Conservation (phyloP, 139 green algal genomes). For the Nannochloris sp. region DNA sequence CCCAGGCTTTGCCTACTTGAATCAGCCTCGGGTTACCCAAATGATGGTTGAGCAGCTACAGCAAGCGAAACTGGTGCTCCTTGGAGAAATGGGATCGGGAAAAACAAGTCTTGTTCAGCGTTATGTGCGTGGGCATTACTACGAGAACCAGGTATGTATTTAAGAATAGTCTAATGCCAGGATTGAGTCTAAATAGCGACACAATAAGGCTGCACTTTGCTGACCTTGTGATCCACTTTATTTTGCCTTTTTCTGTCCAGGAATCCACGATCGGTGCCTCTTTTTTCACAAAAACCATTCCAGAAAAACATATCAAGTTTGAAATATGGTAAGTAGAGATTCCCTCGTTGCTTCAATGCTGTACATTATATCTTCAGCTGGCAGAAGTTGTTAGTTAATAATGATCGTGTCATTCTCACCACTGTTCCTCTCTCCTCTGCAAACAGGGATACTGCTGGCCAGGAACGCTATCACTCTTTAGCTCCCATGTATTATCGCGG, state of each 20-base stretch:
- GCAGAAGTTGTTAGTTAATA: neutral
- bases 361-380: neutral
- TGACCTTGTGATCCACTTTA: neutral
- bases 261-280: conserved; percentile 96
- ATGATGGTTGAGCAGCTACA: conserved; percentile 22
- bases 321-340: conserved; percentile 85
- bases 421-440: conserved; percentile 2
- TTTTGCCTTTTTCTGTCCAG: conserved; percentile 36
- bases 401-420: neutral
- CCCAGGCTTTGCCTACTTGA: neutral
- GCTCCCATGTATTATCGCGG: conserved; percentile 99
- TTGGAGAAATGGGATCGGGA: conserved; percentile 94
- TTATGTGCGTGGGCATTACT: conserved; percentile 96
- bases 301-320: conserved; percentile 96
- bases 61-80: conserved; percentile 82
- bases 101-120: conserved; percentile 92
- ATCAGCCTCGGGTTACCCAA: neutral
- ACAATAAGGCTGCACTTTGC: neutral
- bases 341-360: neutral
- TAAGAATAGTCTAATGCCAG: neutral
- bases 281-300: conserved; percentile 95
- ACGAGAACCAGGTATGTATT: conserved; percentile 88
- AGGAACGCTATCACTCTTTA: conserved; percentile 97
- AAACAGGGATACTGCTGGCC: conserved; percentile 88
- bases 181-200: neutral